phyloP scores from a whole-genome alignment of 305 asterid species.

The Fraxinus xanthoxyloides region DNA sequence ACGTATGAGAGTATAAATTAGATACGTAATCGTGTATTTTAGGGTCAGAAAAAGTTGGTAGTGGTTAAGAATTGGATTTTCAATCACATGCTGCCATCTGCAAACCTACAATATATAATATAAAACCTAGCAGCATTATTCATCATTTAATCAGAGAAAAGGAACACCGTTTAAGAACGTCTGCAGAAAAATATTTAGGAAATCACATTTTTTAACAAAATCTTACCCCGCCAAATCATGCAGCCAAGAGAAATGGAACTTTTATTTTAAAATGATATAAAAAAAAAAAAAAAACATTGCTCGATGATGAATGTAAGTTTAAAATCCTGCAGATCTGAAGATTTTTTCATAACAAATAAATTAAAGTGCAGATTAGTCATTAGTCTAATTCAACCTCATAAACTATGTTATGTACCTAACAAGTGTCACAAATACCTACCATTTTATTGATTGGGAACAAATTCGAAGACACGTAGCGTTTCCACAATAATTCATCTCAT shows the following conservation, averaged over 20 bases:
- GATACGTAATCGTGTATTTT: not conserved
- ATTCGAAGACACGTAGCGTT: not conserved
- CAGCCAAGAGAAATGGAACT: not conserved
- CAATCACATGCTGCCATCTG: conserved; percentile 19
- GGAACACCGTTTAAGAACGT: too few species aligned
- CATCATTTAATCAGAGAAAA: too few species aligned
- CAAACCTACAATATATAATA: not conserved
- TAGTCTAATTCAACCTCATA: not conserved
- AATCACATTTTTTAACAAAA: too few species aligned
- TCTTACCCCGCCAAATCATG: too few species aligned
- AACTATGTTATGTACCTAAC: not conserved
- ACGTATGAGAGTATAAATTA: not conserved
- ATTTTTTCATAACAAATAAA: not conserved
- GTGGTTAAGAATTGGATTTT: not conserved
- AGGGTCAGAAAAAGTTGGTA: not conserved
- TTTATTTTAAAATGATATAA: not conserved
- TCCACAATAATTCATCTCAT: not conserved
- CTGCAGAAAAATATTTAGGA: too few species aligned
- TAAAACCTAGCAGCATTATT: too few species aligned
- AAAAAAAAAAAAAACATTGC: too few species aligned
- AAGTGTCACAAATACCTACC: not conserved
- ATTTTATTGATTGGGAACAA: not conserved
- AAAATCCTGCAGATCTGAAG: not conserved
- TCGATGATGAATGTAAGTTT: too few species aligned
- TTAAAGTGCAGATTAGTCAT: not conserved